Evolutionary conservation across 176 grass and related monocot species (phyloP).

Genomic region (Triticum monococcum): DNA sequence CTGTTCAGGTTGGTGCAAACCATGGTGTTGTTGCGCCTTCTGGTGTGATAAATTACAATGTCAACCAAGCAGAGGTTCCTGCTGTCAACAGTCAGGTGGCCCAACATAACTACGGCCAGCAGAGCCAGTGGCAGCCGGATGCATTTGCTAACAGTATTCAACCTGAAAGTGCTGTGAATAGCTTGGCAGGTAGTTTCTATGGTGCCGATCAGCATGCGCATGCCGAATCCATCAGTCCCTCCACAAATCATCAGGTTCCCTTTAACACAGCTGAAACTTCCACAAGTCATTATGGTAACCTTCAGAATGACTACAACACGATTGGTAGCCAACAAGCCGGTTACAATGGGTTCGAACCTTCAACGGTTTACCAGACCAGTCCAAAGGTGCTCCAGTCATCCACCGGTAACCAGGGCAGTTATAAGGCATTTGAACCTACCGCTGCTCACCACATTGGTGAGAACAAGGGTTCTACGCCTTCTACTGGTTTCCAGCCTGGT

Average conservation of each 20-base stretch:
- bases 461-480: slow-evolving; percentile 34
- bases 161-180: slow-evolving; percentile 38
- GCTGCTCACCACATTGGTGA: slow-evolving; percentile 20
- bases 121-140: slow-evolving; percentile 47
- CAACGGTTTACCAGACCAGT: slow-evolving; percentile 25
- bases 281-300: slow-evolving; percentile 17
- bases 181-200: slow-evolving; percentile 45
- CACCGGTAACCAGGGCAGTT: slow-evolving; percentile 24
- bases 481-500: slow-evolving; percentile 23
- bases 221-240: slow-evolving; percentile 5
- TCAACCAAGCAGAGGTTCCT: slow-evolving; percentile 9
- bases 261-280: slow-evolving; percentile 30
- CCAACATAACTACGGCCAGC: slow-evolving; percentile 48
- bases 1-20: slow-evolving; percentile 44
- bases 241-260: slow-evolving; percentile 26
- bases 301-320: slow-evolving; percentile 38
- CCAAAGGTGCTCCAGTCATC: slow-evolving; percentile 41
- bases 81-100: slow-evolving; percentile 21
- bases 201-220: slow-evolving; percentile 28
- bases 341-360: slow-evolving; percentile 41
- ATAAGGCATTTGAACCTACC: slow-evolving; percentile 21
- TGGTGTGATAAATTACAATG: background rate
- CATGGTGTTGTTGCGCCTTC: slow-evolving; percentile 14
- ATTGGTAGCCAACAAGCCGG: slow-evolving; percentile 28
- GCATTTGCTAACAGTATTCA: slow-evolving; percentile 41